Conservation (phyloP, 129 eudicot species). For the Centaurea solstitialis region DNA sequence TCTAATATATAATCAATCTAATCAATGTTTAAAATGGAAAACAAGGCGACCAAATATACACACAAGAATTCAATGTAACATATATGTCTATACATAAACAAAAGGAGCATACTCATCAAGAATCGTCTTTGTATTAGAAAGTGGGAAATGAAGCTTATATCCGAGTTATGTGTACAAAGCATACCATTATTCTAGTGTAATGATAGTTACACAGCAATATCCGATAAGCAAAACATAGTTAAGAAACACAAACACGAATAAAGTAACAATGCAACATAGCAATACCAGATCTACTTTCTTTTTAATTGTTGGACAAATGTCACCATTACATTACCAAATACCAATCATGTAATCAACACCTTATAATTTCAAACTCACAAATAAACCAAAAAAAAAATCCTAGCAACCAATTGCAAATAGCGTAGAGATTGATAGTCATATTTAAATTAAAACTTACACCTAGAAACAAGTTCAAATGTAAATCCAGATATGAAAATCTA, state of each 20-base stretch:
- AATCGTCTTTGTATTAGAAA: conserved; percentile 48
- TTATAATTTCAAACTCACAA: too few species aligned
- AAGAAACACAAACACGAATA: conserved; percentile 17
- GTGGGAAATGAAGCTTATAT: conserved; percentile 70
- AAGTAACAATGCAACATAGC: background rate
- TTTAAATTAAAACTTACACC: too few species aligned
- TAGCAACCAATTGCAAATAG: too few species aligned
- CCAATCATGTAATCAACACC: too few species aligned
- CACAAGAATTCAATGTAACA: background rate
- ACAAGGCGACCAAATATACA: background rate
- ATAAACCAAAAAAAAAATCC: too few species aligned
- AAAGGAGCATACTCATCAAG: conserved; percentile 45
- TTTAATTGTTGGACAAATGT: too few species aligned
- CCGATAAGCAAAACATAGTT: background rate
- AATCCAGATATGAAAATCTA: too few species aligned
- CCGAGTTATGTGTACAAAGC: conserved; percentile 64
- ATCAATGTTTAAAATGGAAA: background rate
- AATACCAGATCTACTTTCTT: background rate
- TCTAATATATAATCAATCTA: background rate
- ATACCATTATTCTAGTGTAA: conserved; percentile 74
- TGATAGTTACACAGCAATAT: background rate
- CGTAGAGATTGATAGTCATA: too few species aligned
- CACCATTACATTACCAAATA: too few species aligned
- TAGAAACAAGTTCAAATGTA: too few species aligned
- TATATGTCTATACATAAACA: conserved; percentile 4